Conservation (phyloP, 73 alveolate species). For the Durusdinium trenchii region DNA sequence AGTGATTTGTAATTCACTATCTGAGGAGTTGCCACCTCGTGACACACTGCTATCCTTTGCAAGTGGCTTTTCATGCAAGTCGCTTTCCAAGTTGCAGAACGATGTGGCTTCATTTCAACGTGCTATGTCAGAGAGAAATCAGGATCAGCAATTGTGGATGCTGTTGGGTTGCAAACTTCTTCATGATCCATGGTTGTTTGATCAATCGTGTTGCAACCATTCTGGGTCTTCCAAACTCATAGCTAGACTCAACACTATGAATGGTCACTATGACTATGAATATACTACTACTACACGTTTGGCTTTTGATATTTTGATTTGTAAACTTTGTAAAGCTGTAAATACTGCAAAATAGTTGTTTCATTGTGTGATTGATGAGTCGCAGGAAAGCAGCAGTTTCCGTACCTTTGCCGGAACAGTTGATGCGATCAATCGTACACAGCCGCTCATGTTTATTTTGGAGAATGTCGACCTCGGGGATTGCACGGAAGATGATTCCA, state of each 20-base stretch:
- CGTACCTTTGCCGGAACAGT: not conserved
- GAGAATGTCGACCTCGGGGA: conserved; percentile 22
- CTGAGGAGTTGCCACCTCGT: no score
- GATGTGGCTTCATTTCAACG: not conserved
- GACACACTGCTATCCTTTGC: no score
- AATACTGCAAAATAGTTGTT: not conserved
- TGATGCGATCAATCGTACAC: not conserved
- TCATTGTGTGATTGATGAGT: no score
- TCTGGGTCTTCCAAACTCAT: no score
- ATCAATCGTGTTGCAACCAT: no score
- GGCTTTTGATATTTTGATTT: not conserved
- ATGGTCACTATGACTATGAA: no score
- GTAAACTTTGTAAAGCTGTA: not conserved
- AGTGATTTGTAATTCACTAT: no score
- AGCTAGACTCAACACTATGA: no score
- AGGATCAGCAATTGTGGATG: not conserved
- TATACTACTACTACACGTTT: not conserved
- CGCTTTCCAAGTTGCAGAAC: not conserved
- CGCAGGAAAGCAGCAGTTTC: not conserved
- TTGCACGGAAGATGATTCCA: not conserved
- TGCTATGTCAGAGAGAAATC: not conserved
- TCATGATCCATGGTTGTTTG: not conserved
- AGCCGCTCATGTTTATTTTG: not conserved
- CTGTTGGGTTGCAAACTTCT: no score
- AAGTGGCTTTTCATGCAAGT: conserved; percentile 22